Base-by-base conservation (phyloP, 2,329 filamentous ascomycete species). In the Drechslerella coelobrocha region DNA sequence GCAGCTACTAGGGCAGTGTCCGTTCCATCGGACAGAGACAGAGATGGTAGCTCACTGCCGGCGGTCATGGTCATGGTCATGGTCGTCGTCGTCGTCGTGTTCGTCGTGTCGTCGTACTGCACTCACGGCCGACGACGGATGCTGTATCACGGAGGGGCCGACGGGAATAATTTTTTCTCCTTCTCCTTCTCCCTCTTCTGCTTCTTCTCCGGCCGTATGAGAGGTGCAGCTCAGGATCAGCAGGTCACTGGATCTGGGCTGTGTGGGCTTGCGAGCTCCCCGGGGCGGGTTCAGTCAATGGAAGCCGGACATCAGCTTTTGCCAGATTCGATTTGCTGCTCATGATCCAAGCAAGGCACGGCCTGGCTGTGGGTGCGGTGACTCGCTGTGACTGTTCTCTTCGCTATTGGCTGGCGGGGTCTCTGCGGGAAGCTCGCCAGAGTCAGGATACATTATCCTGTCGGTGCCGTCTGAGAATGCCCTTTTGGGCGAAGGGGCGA, bases 191-290 rank as follows among this genome's bases (percentile, higher is more conserved):
- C 39, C 23, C 21, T 8, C 31, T 14, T 14, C 34, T 39, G 31
- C 17, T 14, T 24, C 12, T 21, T 47, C 24, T 27, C 47, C 31
- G 39, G 37, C 37, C 55, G 55, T 39, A 41, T 39, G 41, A 37
- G 41, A 41, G 19, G 47, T n/a, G n/a, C n/a, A 14, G 31, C 31
- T 41, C 37, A 53, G 47, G 48, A 68, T 68, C 62, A 68, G 55
- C 55, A 54, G 62, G 55, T 68, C 62, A 68, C 62, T 61, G 50
- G 62, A 56, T 54, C 39, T 55, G 50, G 24, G 26, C 47, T 37
- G 29, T 34, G 34, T 17, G 31, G 37, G 59, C 24, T n/a, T 34
- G 52, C 51, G 34, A 48, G 48, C 37, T 23, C 41, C 59, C 43
- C 47, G 24, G 47, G 23, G 12, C 47, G 17, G n/a, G 19, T 31